Percentiles rank a stretch among this genome's conserved stretches.
Evolutionary conservation across 1,139 yeast species (phyloP).

Genomic region (Hansenula lynferdii): DNA sequence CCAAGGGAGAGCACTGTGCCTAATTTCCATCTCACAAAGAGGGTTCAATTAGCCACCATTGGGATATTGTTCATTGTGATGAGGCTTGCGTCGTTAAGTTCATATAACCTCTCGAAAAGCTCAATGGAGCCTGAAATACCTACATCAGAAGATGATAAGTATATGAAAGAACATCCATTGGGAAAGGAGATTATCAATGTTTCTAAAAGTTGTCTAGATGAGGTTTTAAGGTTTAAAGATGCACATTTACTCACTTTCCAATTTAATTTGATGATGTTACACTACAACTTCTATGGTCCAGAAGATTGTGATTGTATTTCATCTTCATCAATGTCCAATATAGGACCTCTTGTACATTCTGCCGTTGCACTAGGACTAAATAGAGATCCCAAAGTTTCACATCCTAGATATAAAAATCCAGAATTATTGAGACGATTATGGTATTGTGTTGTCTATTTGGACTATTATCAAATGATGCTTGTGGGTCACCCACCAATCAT

Average conservation of each 20-base stretch:
- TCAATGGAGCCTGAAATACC: too few relatives aligned
- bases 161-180: not conserved
- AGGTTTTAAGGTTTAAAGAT: not conserved
- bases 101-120: not conserved
- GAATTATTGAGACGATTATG: conserved; percentile 1
- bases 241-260: not conserved
- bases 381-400: not conserved
- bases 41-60: not conserved
- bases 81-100: not conserved
- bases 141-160: not conserved
- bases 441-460: not conserved
- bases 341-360: not conserved
- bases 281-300: not conserved
- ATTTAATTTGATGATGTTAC: not conserved
- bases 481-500: not conserved
- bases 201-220: not conserved
- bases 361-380: not conserved
- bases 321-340: not conserved
- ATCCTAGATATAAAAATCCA: not conserved
- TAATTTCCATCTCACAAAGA: not conserved
- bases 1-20: not conserved
- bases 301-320: conserved; percentile 1
- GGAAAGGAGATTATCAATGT: not conserved
- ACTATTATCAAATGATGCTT: not conserved
- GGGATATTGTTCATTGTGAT: conserved; percentile 1